Evolutionary conservation across 1,284 basidiomycete species (phyloP), one percentile per base, ranked within the genome.

Genomic region (Rhodotorula sp.): DNA sequence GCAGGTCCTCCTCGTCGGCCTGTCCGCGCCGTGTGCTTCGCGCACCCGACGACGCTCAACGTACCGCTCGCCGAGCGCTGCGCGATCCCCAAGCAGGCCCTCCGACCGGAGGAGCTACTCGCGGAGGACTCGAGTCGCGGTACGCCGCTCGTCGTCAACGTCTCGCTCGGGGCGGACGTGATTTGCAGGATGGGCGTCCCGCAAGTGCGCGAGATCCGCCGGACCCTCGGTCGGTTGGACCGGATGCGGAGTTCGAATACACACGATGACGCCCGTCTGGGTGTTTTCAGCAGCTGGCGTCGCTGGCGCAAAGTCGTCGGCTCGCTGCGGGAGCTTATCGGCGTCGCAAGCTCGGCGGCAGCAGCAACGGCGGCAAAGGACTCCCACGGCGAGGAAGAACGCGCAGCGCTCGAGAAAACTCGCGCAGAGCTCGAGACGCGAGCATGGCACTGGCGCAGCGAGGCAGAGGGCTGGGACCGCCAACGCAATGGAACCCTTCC

Each of bases 21-120:
- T 2, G 17, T 73, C 24, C 64, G 70, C 5, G 69, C 72, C 2
- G 60, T 75, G 15, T 68, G 67, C 53, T 73, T 75, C 49, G 74
- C 74, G 0, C 74, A 75, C 29, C 74, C 74, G 18, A 68, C 72
- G 26, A 73, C 72, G 3, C 56, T 73, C 48, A 70, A 73, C 56
- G 49, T 33, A 6, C 51, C 67, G 6, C 69, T 75, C 51, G 64
- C 74, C 4, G 49, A 30, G 14, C 64, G 68, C 14, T 66, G 62
- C 44, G 62, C 72, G 4, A 24, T 68, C 30, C 71, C 71, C 20
- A 46, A 54, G 53, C 53, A 54, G n/a, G n/a, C 53, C 17, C 53
- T 54, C 4, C 15, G n/a, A 18, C 3, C 0, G 22, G 53, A 29
- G 7, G 14, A 54, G 18, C 20, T 22, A 12, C 17, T 29, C n/a